These are phyloP conservation scores for Geopyxis carbonaria DNA, from an alignment of 495 filamentous ascomycete genomes.

Conservation along the genomic window DNA sequence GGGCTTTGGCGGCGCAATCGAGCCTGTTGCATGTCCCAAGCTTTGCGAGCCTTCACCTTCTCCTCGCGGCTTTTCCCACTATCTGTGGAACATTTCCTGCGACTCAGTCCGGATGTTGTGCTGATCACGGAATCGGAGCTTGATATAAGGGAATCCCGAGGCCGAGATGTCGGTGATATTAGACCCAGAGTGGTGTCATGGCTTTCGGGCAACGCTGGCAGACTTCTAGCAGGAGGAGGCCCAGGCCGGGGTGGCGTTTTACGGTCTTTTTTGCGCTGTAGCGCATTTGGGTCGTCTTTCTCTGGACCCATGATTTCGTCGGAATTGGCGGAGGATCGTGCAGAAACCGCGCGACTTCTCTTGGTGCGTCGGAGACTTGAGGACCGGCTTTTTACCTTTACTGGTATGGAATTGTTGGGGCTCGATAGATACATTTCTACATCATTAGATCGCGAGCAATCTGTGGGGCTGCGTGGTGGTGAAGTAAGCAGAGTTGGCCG, in stretches of 20 bases:
- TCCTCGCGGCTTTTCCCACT: conserved; percentile 14
- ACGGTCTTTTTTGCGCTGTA: conserved; percentile 14
- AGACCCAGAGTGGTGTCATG: too few species aligned
- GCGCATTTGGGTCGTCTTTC: conserved; percentile 9
- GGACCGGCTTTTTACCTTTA: conserved; percentile 1
- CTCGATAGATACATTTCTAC: background rate
- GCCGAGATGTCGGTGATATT: too few species aligned
- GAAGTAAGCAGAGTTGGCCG: too few species aligned
- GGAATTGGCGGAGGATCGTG: conserved; percentile 13
- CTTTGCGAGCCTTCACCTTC: conserved; percentile 21
- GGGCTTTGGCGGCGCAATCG: conserved; percentile 3
- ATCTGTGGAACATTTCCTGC: conserved; percentile 9
- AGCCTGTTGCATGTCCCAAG: conserved; percentile 17
- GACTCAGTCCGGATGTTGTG: too few species aligned
- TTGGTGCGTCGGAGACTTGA: conserved; percentile 2
- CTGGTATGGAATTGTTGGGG: conserved; percentile 2
- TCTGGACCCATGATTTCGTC: conserved; percentile 19
- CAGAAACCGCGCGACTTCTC: conserved; percentile 5
- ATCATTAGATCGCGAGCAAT: conserved; percentile 6
- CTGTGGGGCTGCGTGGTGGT: too few species aligned
- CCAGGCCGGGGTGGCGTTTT: conserved; percentile 25
- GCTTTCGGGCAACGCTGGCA: conserved; percentile 28
- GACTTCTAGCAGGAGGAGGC: conserved; percentile 27
- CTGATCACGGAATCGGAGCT: too few species aligned
- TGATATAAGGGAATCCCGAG: too few species aligned